Evolutionary conservation across 441 rosid species (phyloP), one percentile per base, ranked within the genome.

Genomic region (Gossypium laxum): DNA sequence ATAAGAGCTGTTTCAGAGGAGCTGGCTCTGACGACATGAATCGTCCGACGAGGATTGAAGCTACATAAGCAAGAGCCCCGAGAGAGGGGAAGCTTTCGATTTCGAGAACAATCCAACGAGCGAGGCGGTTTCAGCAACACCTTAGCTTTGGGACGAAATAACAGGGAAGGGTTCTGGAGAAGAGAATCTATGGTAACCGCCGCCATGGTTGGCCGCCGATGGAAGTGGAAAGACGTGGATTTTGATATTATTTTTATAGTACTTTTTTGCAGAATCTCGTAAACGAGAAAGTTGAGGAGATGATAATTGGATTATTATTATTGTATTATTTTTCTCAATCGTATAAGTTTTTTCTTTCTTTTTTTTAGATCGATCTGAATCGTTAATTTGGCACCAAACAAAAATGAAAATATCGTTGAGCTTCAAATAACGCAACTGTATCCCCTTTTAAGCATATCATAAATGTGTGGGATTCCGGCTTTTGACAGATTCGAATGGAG

Each of bases 1-100:
- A 80, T 68, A 6, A 81, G 61, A n/a, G 93, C 84, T 3, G 89
- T 72, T 58, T 77, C 87, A 43, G 84, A 68, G 1, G 91, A 79
- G 77, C 72, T 79, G 51, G 93, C 94, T 32, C 71, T 80, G 70
- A 83, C 45, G 10, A 61, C 26, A 67, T 43, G 72, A 71, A 77
- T 60, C 58, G 75, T 64, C 74, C 69, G 70, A 4, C 64, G 45
- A 15, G 21, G 55, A 57, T 67, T 64, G 75, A 72, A 81, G 76
- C 69, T 70, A 55, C 74, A 78, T 61, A 63, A 32, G 65, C 79
- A 63, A 58, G 80, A 69, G 59, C 74, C 51, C 3, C 48, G 19
- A 28, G 62, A 34, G 51, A 18, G n/a, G 32, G 64, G 54, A 54
- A n/a, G 43, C 63, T 54, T 54, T 30, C 43, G 54, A 64, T 52